phyloP scores from a whole-genome alignment of 441 rosid species.

The Heliophila coronopifolia region DNA sequence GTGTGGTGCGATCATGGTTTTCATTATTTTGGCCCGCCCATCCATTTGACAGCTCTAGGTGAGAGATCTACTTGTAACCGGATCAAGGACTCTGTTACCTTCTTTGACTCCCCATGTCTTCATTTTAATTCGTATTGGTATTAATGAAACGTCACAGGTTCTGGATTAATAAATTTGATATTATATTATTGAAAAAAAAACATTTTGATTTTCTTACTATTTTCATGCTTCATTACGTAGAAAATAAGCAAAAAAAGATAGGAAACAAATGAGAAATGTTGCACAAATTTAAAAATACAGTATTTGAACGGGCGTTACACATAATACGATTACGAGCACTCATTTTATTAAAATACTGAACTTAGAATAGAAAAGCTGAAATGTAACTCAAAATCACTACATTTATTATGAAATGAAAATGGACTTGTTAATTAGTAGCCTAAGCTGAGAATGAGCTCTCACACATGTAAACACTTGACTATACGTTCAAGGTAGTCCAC shows the following conservation, averaged over 20 bases:
- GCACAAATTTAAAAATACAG: neutral
- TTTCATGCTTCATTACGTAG: too few species aligned
- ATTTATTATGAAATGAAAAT: neutral
- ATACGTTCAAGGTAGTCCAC: slow-evolving; percentile 21
- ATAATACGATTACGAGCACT: slow-evolving; percentile 8
- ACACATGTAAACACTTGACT: slow-evolving; percentile 23
- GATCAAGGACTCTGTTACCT: too few species aligned
- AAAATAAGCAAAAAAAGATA: neutral
- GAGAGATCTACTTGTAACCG: too few species aligned
- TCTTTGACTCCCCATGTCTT: too few species aligned
- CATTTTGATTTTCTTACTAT: too few species aligned
- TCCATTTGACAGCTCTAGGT: too few species aligned
- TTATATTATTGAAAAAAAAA: too few species aligned
- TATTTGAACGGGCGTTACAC: slow-evolving; percentile 7
- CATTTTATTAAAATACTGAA: neutral
- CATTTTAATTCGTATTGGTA: too few species aligned
- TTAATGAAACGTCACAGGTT: too few species aligned
- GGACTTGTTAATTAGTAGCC: slow-evolving; percentile 6
- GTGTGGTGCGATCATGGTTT: too few species aligned
- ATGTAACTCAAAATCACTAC: neutral
- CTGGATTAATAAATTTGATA: too few species aligned
- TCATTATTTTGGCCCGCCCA: too few species aligned
- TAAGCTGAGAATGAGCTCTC: slow-evolving; percentile 1
- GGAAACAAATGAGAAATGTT: slow-evolving; percentile 2
- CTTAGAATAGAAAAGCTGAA: neutral